Base-by-base conservation (phyloP, 257 asterid genomes). In the Paraleonurus japonicus region DNA sequence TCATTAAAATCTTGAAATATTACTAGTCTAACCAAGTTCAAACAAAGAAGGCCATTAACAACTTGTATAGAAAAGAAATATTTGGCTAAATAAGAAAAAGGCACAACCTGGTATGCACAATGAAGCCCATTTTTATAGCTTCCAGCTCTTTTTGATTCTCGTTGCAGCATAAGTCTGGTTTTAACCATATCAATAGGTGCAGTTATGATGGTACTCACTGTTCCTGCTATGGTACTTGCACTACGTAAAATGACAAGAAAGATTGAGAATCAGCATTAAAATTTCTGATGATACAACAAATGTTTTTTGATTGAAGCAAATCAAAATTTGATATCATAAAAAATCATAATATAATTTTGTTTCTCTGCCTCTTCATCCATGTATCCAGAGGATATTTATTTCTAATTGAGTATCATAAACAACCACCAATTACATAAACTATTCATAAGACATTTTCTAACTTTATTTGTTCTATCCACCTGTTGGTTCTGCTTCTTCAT, bases 91-190 rank as follows among this genome's bases (percentile, higher is more conserved):
- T 23, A 76, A 73, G 80, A 54, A 54, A 70, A 65, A 66, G 73
- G 33, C 41, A 65, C 54, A 60, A 94, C 99, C 99, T 94, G 96
- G 80, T 82, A 89, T 37, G 95, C 96, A 75, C 99, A 94, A 24
- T 94, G 96, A 67, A 91, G 47, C 64, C 96, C 99, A 69, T 82
- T 89, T 83, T 79, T 88, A 78, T 94, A 94, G 82, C 74, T 79
- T 77, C 90, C 93, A 22, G 57, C 81, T 75, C 74, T 63, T 54
- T 80, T 79, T 27, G 97, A 89, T 73, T 88, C 92, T 74, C 84
- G 80, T 75, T 94, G 97, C 90, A 94, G 66, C 99, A 91, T 94
- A 60, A 94, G 95, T 77, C 99, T 92, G 59, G 99, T 94, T 88
- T 94, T 94, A 66, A 94, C 87, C 95, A 88, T 85, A 82, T 94